Conservation (phyloP, 208 protist genomes). For the Trypanosoma scelopori region DNA sequence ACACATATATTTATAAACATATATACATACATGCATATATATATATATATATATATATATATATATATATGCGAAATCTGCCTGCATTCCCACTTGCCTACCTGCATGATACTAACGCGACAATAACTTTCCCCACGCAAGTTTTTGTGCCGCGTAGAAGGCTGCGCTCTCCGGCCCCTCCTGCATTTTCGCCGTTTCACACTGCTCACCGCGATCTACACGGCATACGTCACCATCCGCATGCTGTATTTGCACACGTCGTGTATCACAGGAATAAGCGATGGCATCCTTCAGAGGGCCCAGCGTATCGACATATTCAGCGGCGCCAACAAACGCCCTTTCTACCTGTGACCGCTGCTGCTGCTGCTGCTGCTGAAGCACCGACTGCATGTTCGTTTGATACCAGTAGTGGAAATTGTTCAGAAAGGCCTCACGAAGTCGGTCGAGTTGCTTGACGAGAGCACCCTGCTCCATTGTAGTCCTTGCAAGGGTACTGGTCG, state of each 20-base stretch:
- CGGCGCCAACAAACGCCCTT: background rate
- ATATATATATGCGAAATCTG: too few species aligned
- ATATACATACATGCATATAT: too few species aligned
- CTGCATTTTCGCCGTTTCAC: constrained; percentile 33
- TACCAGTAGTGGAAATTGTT: constrained; percentile 63
- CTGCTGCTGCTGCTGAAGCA: background rate
- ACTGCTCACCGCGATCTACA: constrained; percentile 33
- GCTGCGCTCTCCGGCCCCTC: constrained; percentile 35
- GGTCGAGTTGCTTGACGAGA: constrained; percentile 34
- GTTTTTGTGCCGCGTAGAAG: constrained; percentile 38
- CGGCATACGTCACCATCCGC: constrained; percentile 10
- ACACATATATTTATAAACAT: too few species aligned
- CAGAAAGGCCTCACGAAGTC: constrained; percentile 43
- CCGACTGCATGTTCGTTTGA: constrained; percentile 15
- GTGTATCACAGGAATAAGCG: background rate
- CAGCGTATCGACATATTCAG: background rate
- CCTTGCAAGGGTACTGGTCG: constrained; percentile 28
- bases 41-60: too few species aligned
- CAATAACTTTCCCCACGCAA: constrained; percentile 7
- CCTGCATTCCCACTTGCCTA: too few species aligned
- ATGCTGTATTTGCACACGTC: background rate
- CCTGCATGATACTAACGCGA: background rate
- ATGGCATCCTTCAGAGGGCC: background rate
- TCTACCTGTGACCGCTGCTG: too few species aligned
- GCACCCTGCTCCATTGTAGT: constrained; percentile 31